These are phyloP conservation scores for Pseudovirgaria hyperparasitica DNA, from an alignment of 2,329 filamentous ascomycete genomes.

Conservation along the genomic window DNA sequence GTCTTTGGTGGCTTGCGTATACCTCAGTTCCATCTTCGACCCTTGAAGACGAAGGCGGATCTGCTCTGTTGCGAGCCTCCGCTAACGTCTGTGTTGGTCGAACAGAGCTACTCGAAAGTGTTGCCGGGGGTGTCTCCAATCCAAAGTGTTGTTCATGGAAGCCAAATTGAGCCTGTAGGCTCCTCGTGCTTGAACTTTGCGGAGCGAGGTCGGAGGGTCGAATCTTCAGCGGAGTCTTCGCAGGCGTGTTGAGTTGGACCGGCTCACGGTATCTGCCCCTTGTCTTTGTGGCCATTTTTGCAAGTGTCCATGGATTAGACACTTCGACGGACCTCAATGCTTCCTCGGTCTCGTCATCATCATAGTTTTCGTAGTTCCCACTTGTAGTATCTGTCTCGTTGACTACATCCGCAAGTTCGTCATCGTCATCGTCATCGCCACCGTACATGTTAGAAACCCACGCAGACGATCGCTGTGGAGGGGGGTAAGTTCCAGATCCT, in stretches of 20 bases:
- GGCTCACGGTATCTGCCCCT: constrained; percentile 6
- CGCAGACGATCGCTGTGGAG: not conserved
- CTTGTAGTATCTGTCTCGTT: too few relatives aligned
- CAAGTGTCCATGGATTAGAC: constrained; percentile 38
- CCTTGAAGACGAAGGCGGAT: constrained; percentile 5
- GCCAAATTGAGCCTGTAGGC: constrained; percentile 3
- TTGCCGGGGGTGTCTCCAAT: constrained; percentile 7
- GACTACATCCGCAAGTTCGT: constrained; percentile 10
- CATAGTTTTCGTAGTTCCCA: too few relatives aligned
- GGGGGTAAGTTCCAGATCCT: not conserved
- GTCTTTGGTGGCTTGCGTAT: not conserved
- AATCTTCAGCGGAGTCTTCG: constrained; percentile 7
- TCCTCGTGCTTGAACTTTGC: constrained; percentile 6
- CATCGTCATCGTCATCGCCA: constrained; percentile 23
- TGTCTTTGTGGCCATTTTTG: constrained; percentile 31
- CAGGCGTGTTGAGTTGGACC: constrained; percentile 14
- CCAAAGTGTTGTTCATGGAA: constrained; percentile 5
- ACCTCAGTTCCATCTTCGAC: constrained; percentile 7
- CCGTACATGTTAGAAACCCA: constrained; percentile 28
- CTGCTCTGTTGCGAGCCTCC: not conserved
- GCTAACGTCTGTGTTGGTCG: not conserved
- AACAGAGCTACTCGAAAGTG: constrained; percentile 3
- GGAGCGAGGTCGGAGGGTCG: not conserved
- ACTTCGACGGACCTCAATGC: constrained; percentile 18
- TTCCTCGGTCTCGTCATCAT: constrained; percentile 17